Percentiles rank a stretch among this genome's conserved stretches.
Evolutionary conservation across 352 stramenopile species (phyloP).

Genomic region (Plasmopara halstedii): DNA sequence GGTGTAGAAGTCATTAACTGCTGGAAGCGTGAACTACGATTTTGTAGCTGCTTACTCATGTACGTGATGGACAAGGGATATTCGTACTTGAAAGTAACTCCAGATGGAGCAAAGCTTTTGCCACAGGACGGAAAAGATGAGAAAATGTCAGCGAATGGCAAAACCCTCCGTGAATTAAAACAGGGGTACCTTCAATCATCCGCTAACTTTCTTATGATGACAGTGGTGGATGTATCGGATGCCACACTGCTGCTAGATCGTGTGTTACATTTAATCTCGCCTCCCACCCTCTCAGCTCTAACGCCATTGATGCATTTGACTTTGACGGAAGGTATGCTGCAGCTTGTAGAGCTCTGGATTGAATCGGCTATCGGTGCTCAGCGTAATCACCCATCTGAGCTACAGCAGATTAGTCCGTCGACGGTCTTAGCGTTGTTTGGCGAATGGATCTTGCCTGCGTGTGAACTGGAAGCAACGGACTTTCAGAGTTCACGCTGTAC

Average conservation of each 20-base stretch:
- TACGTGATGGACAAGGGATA: conserved; percentile 71
- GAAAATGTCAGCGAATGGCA: conserved; percentile 17
- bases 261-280: conserved; percentile 71
- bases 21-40: conserved; percentile 78
- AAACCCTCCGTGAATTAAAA: conserved; percentile 50
- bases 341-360: conserved; percentile 76
- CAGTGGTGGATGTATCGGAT: conserved; percentile 43
- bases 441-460: conserved; percentile 83
- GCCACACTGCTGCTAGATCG: conserved; percentile 75
- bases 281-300: conserved; percentile 54
- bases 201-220: conserved; percentile 61
- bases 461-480: conserved; percentile 55
- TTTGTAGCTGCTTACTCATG: conserved; percentile 76
- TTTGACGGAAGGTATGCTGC: conserved; percentile 67
- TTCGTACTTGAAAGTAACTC: conserved; percentile 58
- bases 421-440: conserved; percentile 79
- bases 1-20: conserved; percentile 68
- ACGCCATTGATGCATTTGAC: conserved; percentile 56
- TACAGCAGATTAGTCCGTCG: conserved; percentile 72
- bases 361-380: conserved; percentile 65
- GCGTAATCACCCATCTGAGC: conserved; percentile 37
- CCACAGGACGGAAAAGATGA: conserved; percentile 34
- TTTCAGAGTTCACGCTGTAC: conserved; percentile 75
- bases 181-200: conserved; percentile 65
- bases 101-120: conserved; percentile 47